Evolutionary conservation across 2,329 filamentous ascomycete genomes (phyloP).

Genomic region (Colletotrichum gloeosporioides): DNA sequence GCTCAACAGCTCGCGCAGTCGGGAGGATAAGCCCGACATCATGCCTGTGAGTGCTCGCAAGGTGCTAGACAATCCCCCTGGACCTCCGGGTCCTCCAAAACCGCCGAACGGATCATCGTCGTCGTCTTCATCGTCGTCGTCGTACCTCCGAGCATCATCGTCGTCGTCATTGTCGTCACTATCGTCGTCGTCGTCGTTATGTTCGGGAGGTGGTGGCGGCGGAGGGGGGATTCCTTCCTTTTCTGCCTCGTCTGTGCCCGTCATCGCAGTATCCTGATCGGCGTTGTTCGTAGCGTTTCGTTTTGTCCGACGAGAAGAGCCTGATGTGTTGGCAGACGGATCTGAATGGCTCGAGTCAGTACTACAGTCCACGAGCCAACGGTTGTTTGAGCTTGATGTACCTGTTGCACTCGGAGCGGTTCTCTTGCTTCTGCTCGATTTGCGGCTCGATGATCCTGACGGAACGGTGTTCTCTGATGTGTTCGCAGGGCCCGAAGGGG

Average conservation of each 20-base stretch:
- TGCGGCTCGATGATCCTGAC: conserved; percentile 72
- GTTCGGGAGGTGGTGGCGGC: conserved; percentile 44
- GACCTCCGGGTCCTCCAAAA: conserved; percentile 71
- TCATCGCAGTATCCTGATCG: conserved; percentile 74
- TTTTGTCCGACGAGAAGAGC: conserved; percentile 56
- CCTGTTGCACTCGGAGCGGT: conserved; percentile 50
- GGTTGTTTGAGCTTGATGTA: conserved; percentile 25
- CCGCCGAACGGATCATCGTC: conserved; percentile 69
- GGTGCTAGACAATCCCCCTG: conserved; percentile 76
- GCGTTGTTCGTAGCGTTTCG: conserved; percentile 52
- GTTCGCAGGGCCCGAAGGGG: conserved; percentile 68
- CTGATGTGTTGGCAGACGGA: conserved; percentile 35
- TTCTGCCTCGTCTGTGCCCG: conserved; percentile 65
- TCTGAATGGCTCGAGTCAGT: conserved; percentile 32
- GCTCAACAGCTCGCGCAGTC: conserved; percentile 78
- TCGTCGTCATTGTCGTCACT: conserved; percentile 57
- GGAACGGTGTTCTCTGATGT: conserved; percentile 61
- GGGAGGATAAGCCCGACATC: conserved; percentile 83
- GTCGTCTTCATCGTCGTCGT: conserved; percentile 72
- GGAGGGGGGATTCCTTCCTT: conserved; percentile 47
- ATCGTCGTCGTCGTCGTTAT: conserved; percentile 44
- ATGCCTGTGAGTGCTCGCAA: conserved; percentile 88
- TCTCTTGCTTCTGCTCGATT: conserved; percentile 76
- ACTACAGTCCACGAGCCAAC: not conserved
- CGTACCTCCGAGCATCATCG: conserved; percentile 39